Evolutionary conservation across 1,139 yeast species (phyloP), one percentile per base, ranked within the genome.

Genomic region (Kodamaea anthophila): DNA sequence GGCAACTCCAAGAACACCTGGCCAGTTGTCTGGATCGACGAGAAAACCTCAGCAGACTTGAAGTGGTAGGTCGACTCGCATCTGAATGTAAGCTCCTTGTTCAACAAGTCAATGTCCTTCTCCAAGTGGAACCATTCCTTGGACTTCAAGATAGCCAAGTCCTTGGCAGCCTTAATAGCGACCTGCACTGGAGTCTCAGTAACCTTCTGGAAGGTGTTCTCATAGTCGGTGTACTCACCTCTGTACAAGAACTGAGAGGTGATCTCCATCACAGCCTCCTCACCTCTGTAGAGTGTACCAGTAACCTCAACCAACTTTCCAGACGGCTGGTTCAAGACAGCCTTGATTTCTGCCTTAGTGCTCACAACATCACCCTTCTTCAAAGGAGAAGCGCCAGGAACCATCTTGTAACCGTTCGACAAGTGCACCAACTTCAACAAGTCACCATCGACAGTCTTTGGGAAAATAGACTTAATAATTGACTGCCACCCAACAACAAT

Each of bases 401-500:
- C 60, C 94, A 91, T 85, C 58, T 77, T 78, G 73, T 91, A 93
- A 36, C 96, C 93, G 58, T 91, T 91, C 28, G 96, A 85, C 61
- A 91, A 68, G 58, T 91, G 99, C 35, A 91, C 98, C 53, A 91
- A 74, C 56, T 83, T 83, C 65, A 91, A 72, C 52, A 91, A 72
- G 57, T 91, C 98, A 63, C 98, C 98, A 58, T 93, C 97, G 47
- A 93, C 94, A 41, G 80, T 77, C 58, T 77, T 77, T 35, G 98
- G 98, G 93, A 91, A 93, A 46, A 91, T 85, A 14, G 97, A 91
- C 66, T 83, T 86, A 66, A 91, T 88, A 53, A 93, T 88, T 30
- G 96, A 94, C 65, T 82, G 83, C 99, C 99, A 91, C 29, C 98
- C 98, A 49, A 88, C 76, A 37, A 93, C 97, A 59, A 91, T 91